Evolutionary conservation across 495 filamentous ascomycete species (phyloP).

Genomic region (Penicillium bovifimosum): DNA sequence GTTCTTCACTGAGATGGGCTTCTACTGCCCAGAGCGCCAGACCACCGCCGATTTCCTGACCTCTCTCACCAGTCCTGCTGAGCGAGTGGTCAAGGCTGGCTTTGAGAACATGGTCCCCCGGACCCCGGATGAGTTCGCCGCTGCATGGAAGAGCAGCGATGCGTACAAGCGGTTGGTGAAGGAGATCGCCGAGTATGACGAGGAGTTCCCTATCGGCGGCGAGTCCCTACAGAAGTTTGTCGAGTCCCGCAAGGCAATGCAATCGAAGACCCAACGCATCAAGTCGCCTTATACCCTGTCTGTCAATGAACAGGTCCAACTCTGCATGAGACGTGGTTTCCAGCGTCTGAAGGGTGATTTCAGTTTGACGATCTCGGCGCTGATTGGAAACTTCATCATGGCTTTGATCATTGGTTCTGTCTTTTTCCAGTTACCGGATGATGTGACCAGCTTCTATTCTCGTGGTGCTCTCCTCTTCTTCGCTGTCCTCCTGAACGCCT

Average conservation of each 20-base stretch:
- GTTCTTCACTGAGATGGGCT: conserved; percentile 65
- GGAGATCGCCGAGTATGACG: conserved; percentile 53
- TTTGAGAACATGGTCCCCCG: conserved; percentile 62
- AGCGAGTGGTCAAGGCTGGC: conserved; percentile 60
- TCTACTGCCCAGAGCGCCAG: conserved; percentile 55
- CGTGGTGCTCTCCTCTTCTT: conserved; percentile 89
- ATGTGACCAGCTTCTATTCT: conserved; percentile 71
- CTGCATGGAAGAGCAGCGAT: conserved; percentile 53
- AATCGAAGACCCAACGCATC: conserved; percentile 36
- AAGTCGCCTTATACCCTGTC: conserved; percentile 46
- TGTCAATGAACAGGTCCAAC: conserved; percentile 41
- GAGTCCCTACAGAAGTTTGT: conserved; percentile 36
- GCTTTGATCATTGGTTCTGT: conserved; percentile 81
- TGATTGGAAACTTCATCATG: conserved; percentile 80
- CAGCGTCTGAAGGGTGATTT: conserved; percentile 66
- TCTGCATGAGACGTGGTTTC: conserved; percentile 49
- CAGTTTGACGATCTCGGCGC: conserved; percentile 62
- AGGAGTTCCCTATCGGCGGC: conserved; percentile 36
- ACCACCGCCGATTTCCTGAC: conserved; percentile 75
- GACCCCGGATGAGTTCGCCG: conserved; percentile 67
- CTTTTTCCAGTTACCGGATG: conserved; percentile 69
- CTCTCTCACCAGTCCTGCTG: conserved; percentile 61
- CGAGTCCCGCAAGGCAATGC: conserved; percentile 40
- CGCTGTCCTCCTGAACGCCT: conserved; percentile 84
- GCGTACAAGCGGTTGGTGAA: conserved; percentile 45